Conservation (phyloP, 2,329 filamentous ascomycete species). For the Plenodomus tracheiphilus region DNA sequence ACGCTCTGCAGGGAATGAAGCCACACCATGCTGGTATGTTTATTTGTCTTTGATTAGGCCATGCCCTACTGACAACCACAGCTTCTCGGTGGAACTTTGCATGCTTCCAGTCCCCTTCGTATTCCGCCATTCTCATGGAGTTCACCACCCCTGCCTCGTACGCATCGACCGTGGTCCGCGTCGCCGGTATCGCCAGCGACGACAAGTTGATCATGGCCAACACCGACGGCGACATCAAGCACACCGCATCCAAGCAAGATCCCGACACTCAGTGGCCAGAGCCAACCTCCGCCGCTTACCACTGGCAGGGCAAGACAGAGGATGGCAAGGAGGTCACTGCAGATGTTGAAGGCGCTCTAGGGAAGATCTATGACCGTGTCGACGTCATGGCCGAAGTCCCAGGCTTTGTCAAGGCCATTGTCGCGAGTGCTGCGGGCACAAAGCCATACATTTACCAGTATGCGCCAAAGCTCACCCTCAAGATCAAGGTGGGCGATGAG, state of each 20-base stretch:
- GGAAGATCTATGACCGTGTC: slow-evolving; percentile 74
- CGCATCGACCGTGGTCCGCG: slow-evolving; percentile 78
- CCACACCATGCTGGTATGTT: slow-evolving; percentile 82
- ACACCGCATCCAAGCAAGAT: slow-evolving; percentile 72
- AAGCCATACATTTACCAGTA: slow-evolving; percentile 99
- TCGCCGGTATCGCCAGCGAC: slow-evolving; percentile 81
- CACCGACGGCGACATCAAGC: slow-evolving; percentile 65
- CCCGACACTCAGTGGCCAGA: slow-evolving; percentile 85
- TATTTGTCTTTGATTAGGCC: slow-evolving; percentile 1
- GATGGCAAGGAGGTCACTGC: slow-evolving; percentile 75
- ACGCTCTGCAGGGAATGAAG: slow-evolving; percentile 97
- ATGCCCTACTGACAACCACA: slow-evolving; percentile 30
- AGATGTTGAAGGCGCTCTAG: slow-evolving; percentile 69
- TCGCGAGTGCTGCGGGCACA: slow-evolving; percentile 83
- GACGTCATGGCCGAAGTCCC: slow-evolving; percentile 98
- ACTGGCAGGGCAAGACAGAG: slow-evolving; percentile 77
- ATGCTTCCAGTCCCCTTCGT: slow-evolving; percentile 84
- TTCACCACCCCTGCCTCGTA: slow-evolving; percentile 94
- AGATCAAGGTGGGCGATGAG: slow-evolving; percentile 82
- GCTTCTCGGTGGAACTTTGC: slow-evolving; percentile 90
- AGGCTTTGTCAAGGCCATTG: slow-evolving; percentile 92
- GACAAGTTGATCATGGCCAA: slow-evolving; percentile 78
- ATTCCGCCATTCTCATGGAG: slow-evolving; percentile 93
- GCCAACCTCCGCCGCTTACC: slow-evolving; percentile 73
- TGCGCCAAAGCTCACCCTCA: slow-evolving; percentile 71